A percentile compares a stretch with the other conserved stretches of the same genome.
phyloP scores from a whole-genome alignment of 2,329 filamentous ascomycete species.

The Penicillium rolfsii region DNA sequence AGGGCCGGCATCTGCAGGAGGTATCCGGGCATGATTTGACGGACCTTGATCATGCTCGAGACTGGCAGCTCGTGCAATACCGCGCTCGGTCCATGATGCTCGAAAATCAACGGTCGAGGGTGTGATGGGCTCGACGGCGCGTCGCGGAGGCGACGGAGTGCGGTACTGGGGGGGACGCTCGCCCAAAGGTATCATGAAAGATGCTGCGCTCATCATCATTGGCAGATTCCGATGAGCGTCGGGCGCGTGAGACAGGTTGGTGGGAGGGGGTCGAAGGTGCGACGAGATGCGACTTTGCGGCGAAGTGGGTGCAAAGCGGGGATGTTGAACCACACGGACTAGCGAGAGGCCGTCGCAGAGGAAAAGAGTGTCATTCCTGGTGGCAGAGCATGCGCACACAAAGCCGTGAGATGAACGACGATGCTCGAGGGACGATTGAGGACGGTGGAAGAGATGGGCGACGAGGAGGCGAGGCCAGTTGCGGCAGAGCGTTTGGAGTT shows the following conservation, averaged over 20 bases:
- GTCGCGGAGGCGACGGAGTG: conserved; percentile 52
- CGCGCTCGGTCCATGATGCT: conserved; percentile 37
- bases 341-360: conserved; percentile 43
- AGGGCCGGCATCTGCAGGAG: conserved; percentile 26
- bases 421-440: conserved; percentile 27
- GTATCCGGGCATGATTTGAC: conserved; percentile 27
- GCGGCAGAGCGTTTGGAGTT: conserved; percentile 27
- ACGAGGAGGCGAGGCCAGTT: conserved; percentile 20
- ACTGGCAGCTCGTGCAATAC: conserved; percentile 28
- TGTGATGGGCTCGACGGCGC: conserved; percentile 52
- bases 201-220: conserved; percentile 46
- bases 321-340: conserved; percentile 46
- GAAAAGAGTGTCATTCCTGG: conserved; percentile 48
- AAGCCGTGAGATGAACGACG: conserved; percentile 27
- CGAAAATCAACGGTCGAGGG: conserved; percentile 40
- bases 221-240: conserved; percentile 16
- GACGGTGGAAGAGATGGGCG: conserved; percentile 22
- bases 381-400: conserved; percentile 32
- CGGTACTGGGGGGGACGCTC: conserved; percentile 49
- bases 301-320: conserved; percentile 47
- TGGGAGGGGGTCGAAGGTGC: conserved; percentile 28
- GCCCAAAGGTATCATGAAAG: conserved; percentile 41
- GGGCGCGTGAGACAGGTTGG: conserved; percentile 10
- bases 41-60: conserved; percentile 30
- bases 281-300: conserved; percentile 37